Percentiles rank a stretch among this genome's conserved stretches.
phyloP scores from a whole-genome alignment of 148 eudicot genomes.

The Cornus florida region DNA sequence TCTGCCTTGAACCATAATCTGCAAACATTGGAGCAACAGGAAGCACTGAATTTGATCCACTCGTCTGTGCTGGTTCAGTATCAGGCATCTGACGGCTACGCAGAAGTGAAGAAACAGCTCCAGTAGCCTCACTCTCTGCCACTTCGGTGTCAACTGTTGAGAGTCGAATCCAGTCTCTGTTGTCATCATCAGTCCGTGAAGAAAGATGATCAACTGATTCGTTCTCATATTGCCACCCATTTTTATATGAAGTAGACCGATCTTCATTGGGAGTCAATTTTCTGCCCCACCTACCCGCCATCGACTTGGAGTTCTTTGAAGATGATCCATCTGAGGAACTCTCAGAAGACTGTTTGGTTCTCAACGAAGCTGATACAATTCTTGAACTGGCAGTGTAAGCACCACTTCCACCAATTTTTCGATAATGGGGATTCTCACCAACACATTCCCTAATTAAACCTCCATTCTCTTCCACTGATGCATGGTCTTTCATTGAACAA shows the following conservation, averaged over 20 bases:
- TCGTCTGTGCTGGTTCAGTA: constrained; percentile 23
- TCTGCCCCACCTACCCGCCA: constrained; percentile 23
- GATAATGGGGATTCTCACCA: constrained; percentile 9
- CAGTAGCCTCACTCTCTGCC: constrained; percentile 19
- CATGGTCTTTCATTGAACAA: constrained; percentile 6
- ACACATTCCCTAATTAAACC: constrained; percentile 9
- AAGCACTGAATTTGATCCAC: constrained; percentile 27
- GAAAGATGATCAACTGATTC: constrained; percentile 18
- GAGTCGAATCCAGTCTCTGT: constrained; percentile 31
- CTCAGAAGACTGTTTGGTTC: constrained; percentile 42
- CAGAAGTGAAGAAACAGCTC: constrained; percentile 19
- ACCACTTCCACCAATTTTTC: constrained; percentile 14
- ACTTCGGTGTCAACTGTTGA: constrained; percentile 17
- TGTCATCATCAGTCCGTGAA: constrained; percentile 21
- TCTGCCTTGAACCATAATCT: constrained; percentile 34
- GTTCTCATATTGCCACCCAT: constrained; percentile 18
- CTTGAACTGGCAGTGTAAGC: constrained; percentile 20
- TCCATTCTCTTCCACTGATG: constrained; percentile 5
- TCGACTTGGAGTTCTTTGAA: constrained; percentile 16
- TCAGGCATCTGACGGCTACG: constrained; percentile 24
- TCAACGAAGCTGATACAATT: constrained; percentile 33
- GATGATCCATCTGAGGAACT: constrained; percentile 42
- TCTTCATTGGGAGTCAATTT: constrained; percentile 26
- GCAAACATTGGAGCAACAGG: constrained; percentile 33
- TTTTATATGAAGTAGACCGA: constrained; percentile 2